A percentile compares a stretch with the other conserved stretches of the same genome.
Evolutionary conservation across 2,329 filamentous ascomycete genomes (phyloP).

Genomic region (Thelonectria rubi): DNA sequence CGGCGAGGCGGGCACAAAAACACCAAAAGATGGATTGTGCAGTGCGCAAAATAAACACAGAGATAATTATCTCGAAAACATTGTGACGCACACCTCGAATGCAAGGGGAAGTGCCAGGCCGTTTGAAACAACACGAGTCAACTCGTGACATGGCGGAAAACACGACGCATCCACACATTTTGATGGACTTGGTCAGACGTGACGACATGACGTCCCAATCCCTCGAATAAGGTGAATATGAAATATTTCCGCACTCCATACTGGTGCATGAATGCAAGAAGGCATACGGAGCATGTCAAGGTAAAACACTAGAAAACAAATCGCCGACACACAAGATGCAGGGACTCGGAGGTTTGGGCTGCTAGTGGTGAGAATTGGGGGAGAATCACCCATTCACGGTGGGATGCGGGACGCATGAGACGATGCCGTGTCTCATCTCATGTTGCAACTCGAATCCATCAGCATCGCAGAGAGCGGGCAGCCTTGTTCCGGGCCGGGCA

Average conservation of each 20-base stretch:
- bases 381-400: slow-evolving; percentile 23
- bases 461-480: not conserved
- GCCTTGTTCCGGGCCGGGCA: slow-evolving; percentile 10
- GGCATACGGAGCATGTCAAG: not conserved
- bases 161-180: not conserved
- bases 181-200: no score
- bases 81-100: not conserved
- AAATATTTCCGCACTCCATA: not conserved
- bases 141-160: not conserved
- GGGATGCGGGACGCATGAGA: slow-evolving; percentile 36
- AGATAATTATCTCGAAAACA: not conserved
- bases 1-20: not conserved
- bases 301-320: slow-evolving; percentile 20
- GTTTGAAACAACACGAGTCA: not conserved
- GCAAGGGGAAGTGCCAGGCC: not conserved
- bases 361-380: slow-evolving; percentile 28
- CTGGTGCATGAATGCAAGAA: slow-evolving; percentile 16
- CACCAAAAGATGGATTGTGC: not conserved
- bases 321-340: slow-evolving; percentile 28
- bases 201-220: not conserved
- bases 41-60: not conserved
- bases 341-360: slow-evolving; percentile 28
- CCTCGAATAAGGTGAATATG: not conserved
- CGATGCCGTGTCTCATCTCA: slow-evolving; percentile 31
- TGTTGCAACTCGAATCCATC: slow-evolving; percentile 19